Conservation (phyloP, 768 basidiomycete genomes). For the Strobilomyces confusus region DNA sequence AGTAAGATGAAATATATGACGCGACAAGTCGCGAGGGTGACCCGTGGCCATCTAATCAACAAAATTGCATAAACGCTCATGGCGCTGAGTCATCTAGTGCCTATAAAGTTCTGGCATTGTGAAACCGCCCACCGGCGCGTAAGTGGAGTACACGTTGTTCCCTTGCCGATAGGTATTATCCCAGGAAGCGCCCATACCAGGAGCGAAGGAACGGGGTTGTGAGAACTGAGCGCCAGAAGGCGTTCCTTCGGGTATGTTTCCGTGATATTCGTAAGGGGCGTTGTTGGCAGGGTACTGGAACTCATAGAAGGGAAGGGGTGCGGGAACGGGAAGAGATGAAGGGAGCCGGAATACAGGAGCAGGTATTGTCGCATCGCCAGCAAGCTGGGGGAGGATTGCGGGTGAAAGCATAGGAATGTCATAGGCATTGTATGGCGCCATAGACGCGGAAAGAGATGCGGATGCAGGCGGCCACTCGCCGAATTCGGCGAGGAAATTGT, state of each 20-base stretch:
- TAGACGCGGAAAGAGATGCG: not conserved
- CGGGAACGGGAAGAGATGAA: not conserved
- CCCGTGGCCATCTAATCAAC: too few species aligned
- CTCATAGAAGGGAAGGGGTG: not conserved
- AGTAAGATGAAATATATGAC: not conserved
- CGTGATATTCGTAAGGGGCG: not conserved
- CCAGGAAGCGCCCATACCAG: not conserved
- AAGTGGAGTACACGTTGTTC: not conserved
- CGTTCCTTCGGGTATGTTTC: not conserved
- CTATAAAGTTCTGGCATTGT: not conserved
- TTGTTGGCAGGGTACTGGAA: not conserved
- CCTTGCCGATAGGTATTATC: not conserved
- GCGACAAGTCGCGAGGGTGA: not conserved
- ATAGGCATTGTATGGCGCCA: too few species aligned
- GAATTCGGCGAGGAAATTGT: not conserved
- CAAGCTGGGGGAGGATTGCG: not conserved
- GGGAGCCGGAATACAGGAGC: too few species aligned
- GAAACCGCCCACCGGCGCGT: not conserved
- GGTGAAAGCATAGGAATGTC: not conserved
- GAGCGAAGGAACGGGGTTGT: not conserved
- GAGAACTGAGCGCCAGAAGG: not conserved
- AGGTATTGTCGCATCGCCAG: not conserved
- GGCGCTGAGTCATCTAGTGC: not conserved
- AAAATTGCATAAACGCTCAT: too few species aligned
- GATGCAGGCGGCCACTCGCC: not conserved